Conservation (phyloP, 2,329 filamentous ascomycete genomes). For the Trichoderma oligosporum region DNA sequence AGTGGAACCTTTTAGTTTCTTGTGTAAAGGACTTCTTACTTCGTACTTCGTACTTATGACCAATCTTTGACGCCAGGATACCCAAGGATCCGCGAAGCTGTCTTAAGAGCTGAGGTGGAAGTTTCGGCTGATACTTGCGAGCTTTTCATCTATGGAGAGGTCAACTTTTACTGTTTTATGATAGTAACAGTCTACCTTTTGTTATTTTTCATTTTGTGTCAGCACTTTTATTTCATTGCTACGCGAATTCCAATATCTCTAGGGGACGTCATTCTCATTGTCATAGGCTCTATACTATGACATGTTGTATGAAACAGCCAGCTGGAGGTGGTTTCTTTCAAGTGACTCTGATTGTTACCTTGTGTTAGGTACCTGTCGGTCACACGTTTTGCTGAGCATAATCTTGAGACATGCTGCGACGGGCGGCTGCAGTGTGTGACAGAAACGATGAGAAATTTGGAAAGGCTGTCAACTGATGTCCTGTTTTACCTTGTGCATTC, state of each 20-base stretch:
- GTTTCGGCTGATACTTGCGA: too few relatives aligned
- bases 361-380: neutral
- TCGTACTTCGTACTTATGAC: neutral
- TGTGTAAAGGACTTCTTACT: neutral
- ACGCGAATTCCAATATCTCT: too few relatives aligned
- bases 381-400: constrained; percentile 5
- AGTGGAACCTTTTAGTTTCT: neutral
- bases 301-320: neutral
- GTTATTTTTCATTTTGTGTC: too few relatives aligned
- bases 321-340: neutral
- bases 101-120: neutral
- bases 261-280: neutral
- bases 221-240: too few relatives aligned
- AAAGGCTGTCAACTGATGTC: neutral
- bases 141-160: too few relatives aligned
- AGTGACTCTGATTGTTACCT: neutral
- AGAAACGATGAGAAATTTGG: neutral
- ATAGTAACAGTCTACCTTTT: too few relatives aligned
- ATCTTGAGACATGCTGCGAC: constrained; percentile 17
- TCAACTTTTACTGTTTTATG: too few relatives aligned
- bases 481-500: neutral
- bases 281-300: neutral
- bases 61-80: neutral
- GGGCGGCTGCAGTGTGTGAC: constrained; percentile 8
- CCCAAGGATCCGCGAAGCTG: neutral